Conservation (phyloP, 208 protist species). For the Leishmania mexicana region DNA sequence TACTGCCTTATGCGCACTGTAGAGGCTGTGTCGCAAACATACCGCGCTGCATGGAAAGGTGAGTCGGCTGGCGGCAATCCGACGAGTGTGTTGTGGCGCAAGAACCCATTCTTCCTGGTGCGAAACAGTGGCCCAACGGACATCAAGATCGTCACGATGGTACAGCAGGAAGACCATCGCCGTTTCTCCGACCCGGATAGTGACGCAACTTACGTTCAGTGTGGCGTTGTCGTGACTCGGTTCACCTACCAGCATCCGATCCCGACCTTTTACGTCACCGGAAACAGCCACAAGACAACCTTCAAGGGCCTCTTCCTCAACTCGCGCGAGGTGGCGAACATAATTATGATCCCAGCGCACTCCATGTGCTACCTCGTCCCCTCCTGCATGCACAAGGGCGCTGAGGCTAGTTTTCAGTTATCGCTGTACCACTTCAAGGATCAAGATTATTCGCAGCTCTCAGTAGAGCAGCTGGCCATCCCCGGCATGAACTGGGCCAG, state of each 20-base stretch:
- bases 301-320: constrained; percentile 83
- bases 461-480: constrained; percentile 42
- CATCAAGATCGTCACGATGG: constrained; percentile 41
- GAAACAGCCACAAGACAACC: constrained; percentile 65
- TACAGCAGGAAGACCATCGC: constrained; percentile 73
- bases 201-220: constrained; percentile 58
- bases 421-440: constrained; percentile 50
- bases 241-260: constrained; percentile 36
- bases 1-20: constrained; percentile 57
- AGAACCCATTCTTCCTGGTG: constrained; percentile 78
- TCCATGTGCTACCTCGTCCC: constrained; percentile 79
- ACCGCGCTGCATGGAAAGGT: constrained; percentile 50
- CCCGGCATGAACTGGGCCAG: constrained; percentile 46
- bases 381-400: constrained; percentile 60
- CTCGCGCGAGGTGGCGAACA: constrained; percentile 71
- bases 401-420: constrained; percentile 48
- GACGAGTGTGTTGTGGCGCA: constrained; percentile 48
- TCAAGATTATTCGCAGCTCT: constrained; percentile 45
- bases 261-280: constrained; percentile 63
- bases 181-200: constrained; percentile 42
- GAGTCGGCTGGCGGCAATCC: constrained; percentile 67
- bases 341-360: constrained; percentile 53
- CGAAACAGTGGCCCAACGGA: constrained; percentile 36
- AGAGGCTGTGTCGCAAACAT: constrained; percentile 37
- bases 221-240: constrained; percentile 56